Evolutionary conservation across 2,329 filamentous ascomycete genomes (phyloP), one percentile per base, ranked within the genome.

Genomic region (Trichocomaceae sp.): DNA sequence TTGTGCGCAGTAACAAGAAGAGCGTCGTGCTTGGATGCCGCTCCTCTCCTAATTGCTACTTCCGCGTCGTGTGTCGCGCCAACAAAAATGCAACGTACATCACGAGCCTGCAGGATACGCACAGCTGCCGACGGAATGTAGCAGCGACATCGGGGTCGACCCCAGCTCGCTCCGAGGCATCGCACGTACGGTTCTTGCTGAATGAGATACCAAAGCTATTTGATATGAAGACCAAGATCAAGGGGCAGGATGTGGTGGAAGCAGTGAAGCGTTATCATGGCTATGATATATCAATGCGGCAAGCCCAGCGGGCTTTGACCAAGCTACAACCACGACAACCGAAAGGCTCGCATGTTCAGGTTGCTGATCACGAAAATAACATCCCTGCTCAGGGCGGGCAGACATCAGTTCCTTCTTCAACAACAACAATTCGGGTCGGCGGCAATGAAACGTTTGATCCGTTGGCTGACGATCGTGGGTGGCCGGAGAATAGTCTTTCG

Each of bases 61-160:
- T 72, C 56, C 70, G 70, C 15, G 70, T 70, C 35, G 69, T 72
- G 52, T 72, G 70, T 58, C 70, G 70, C 48, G 66, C 68, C 31
- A 72, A 71, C 61, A 71, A 72, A 57, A 70, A 69, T 55, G 61
- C 67, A 55, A 72, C 69, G 29, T 70, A 72, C 52, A 71, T 72
- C 56, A 72, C 67, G 52, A 72, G 66, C 50, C 61, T 72, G 47
- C 68, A 72, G 53, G 70, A 72, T 57, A 66, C 60, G 45, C 70
- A 72, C 60, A 71, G 63, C 54, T 72, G 70, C 57, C 67, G 66
- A 12, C 58, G 63, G 37, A 65, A 63, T 60, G 60, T 63, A 31
- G 62, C 63, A 7, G 8, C 26, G 7, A 63, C 65, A 5, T 60
- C 67, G 3, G 60, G 60, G 7, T 63, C 62, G 17, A 70, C 68